Base-by-base conservation (phyloP, 768 basidiomycete genomes). In the Kwoniella sp. region DNA sequence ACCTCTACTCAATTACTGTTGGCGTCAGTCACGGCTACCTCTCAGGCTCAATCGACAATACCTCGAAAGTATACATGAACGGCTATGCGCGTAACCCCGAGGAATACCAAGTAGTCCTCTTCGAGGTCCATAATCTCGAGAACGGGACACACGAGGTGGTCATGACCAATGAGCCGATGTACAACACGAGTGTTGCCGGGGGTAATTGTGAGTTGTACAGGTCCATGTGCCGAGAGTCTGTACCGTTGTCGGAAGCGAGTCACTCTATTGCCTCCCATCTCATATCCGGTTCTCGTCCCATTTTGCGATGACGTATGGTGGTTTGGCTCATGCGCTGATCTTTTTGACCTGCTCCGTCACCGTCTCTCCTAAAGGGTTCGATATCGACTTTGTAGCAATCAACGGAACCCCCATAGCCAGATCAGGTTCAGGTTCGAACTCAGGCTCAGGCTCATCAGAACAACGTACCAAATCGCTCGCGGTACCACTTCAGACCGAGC, bases 121-220 rank as follows among this genome's bases (percentile, higher is more conserved):
- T 58, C 29, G 45, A 58, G 13, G 58, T 45, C 29, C 41, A 58
- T 31, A 20, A 23, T 0, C n/a, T 58, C 15, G 58, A 48, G 28
- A 58, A 58, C 23, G 48, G 30, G 47, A 58, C 58, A 13, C 58
- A 58, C 48, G 48, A 45, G 41, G 58, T 58, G 7, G n/a, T 58
- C 5, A 58, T 58, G 58, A 58, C 58, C 25, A 58, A 58, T 30
- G 58, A 58, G 28, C 34, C 58, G 8, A 26, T 58, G 28, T 58
- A 58, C n/a, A 23, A 58, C 23, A 58, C 58, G 4, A 28, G 28
- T 58, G 41, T 29, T 7, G 41, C 41, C 3, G 58, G 58, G 11
- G 58, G 58, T 15, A 50, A 48, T 20, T 58, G 58, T 58, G 58
- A 58, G 58, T 58, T 20, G n/a, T 20, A 8, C n/a, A n/a, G n/a